phyloP scores from a whole-genome alignment of 805 yeast species.

The Yarrowia deformans region DNA sequence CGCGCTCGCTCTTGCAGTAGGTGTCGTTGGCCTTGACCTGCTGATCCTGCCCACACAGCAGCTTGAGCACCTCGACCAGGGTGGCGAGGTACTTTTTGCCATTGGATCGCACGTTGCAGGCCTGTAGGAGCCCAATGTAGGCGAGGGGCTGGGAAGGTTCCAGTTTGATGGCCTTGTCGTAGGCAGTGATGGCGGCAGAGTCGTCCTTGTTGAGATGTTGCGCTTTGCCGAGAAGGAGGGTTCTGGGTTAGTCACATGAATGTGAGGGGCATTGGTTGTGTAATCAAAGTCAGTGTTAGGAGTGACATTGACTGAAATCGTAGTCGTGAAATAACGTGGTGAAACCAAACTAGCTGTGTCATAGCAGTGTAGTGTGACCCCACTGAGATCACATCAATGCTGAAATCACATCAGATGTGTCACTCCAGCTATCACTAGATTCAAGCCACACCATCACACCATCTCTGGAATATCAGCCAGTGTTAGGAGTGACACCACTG shows the following conservation, averaged over 20 bases:
- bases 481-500: too few species aligned
- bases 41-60: conserved; percentile 44
- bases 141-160: conserved; percentile 60
- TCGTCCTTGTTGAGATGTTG: conserved; percentile 55
- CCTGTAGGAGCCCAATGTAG: conserved; percentile 76
- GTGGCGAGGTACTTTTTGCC: conserved; percentile 43
- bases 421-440: too few species aligned
- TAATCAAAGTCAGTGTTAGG: too few species aligned
- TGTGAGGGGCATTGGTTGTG: too few species aligned
- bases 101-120: conserved; percentile 44
- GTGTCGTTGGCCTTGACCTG: conserved; percentile 43
- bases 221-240: conserved; percentile 71
- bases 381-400: too few species aligned
- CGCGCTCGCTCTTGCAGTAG: conserved; percentile 42
- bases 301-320: too few species aligned
- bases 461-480: too few species aligned
- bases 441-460: too few species aligned
- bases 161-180: conserved; percentile 56
- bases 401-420: too few species aligned
- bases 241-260: conserved; percentile 40
- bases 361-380: too few species aligned
- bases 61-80: conserved; percentile 42
- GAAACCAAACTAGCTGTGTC: too few species aligned
- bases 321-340: too few species aligned
- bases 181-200: conserved; percentile 58